phyloP scores from a whole-genome alignment of 148 eudicot species.

The Bassia scoparia region DNA sequence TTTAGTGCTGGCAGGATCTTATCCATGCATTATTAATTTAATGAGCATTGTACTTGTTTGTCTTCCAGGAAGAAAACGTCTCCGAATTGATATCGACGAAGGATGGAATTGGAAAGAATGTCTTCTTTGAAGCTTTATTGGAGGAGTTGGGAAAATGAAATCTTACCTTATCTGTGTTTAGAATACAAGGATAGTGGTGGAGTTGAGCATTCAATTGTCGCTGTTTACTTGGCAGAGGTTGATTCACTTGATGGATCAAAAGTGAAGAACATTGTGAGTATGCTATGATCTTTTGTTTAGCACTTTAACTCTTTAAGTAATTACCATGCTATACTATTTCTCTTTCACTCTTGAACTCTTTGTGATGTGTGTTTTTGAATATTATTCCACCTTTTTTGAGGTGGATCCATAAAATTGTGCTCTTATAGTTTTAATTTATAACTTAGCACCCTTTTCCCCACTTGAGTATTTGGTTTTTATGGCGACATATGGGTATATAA shows the following conservation, averaged over 20 bases:
- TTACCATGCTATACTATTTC: slow-evolving; percentile 9
- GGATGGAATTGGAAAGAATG: slow-evolving; percentile 79
- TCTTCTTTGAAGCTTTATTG: slow-evolving; percentile 57
- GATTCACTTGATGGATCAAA: slow-evolving; percentile 54
- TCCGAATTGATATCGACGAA: slow-evolving; percentile 52
- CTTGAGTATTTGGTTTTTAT: too few species aligned
- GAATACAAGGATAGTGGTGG: slow-evolving; percentile 65
- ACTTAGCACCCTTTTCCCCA: too few species aligned
- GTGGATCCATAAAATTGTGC: background rate
- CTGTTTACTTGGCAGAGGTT: slow-evolving; percentile 78
- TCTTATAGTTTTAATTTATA: too few species aligned
- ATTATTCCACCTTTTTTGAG: background rate
- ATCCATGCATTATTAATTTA: slow-evolving; percentile 2
- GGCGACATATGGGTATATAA: too few species aligned
- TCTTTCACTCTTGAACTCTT: background rate
- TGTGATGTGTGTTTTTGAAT: background rate
- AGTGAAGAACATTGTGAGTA: slow-evolving; percentile 61
- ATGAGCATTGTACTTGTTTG: slow-evolving; percentile 1
- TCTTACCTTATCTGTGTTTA: slow-evolving; percentile 72
- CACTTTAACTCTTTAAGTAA: background rate
- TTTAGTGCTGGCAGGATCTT: background rate
- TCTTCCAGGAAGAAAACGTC: slow-evolving; percentile 58
- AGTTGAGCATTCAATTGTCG: slow-evolving; percentile 61
- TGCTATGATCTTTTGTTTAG: slow-evolving; percentile 14
- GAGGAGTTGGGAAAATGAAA: slow-evolving; percentile 56